Evolutionary conservation across 1,139 yeast genomes (phyloP), one percentile per base, ranked within the genome.

Genomic region (Candida neerlandica): DNA sequence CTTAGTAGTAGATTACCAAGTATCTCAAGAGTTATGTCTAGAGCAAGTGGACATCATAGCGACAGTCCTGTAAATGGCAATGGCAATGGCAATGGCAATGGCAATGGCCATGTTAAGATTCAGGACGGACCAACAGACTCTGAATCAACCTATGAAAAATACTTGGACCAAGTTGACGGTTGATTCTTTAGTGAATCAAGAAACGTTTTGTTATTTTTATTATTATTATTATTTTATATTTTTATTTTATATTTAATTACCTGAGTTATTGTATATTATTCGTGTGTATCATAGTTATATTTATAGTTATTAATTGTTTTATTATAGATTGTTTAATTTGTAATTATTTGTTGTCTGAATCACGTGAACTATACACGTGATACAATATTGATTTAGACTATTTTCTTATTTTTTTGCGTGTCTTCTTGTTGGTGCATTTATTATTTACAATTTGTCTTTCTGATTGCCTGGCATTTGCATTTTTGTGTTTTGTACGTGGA

Each of bases 121-220:
- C 18, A 21, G 1, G 29, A 37, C 9, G 41, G 41, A 21, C 29
- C 21, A 21, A 32, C 32, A 9, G 37, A 33, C 14, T 32, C 32
- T 43, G 16, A 35, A 9, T 10, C 35, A n/a, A 27, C 41, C 27
- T 43, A 26, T 35, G 45, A 15, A 16, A 35, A 43, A 11, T 43
- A 35, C 27, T 43, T 43, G 27, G 34, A 26, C 19, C 16, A 34
- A 12, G 45, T 43, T n/a, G 45, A 35, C 4, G 45, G 19, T 18
- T 16, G 27, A n/a, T 16, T 23, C n/a, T 16, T 33, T 16, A 21
- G 32, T 4, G 18, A 26, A 27, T 3, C 5, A 38, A 34, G 16
- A 6, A 6, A 35, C 14, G 14, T 7, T 35, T 35, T 38, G 14
- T 38, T 23, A 18, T 23, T 38, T 15, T 26, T 39, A 10, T 23